Evolutionary conservation across 202 grass and related monocot species (phyloP).

Genomic region (Miscanthus sacchariflorus): DNA sequence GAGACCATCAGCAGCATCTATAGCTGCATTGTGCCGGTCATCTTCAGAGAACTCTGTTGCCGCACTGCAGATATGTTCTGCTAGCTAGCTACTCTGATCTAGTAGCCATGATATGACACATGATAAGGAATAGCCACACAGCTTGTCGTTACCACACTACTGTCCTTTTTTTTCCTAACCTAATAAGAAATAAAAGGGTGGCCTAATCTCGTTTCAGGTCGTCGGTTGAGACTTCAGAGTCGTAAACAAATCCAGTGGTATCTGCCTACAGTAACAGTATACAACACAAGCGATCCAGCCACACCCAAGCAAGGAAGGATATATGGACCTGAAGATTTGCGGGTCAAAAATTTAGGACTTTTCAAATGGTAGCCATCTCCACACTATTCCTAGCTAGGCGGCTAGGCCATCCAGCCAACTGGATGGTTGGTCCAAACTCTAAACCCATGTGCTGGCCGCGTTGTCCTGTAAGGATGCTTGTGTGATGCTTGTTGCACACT

Average conservation of each 20-base stretch:
- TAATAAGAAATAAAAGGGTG: not conserved
- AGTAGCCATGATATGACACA: not conserved
- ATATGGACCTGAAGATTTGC: not conserved
- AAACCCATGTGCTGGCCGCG: conserved; percentile 31
- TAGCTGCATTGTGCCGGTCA: conserved; percentile 13
- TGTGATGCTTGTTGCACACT: too few relatives aligned
- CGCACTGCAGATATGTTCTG: conserved; percentile 5
- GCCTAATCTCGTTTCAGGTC: conserved; percentile 5
- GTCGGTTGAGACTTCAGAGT: conserved; percentile 18
- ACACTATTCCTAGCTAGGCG: not conserved
- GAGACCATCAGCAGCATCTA: not conserved
- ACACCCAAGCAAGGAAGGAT: not conserved
- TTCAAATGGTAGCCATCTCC: conserved; percentile 20
- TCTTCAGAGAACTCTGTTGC: conserved; percentile 31
- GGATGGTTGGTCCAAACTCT: conserved; percentile 10
- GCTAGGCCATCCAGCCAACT: not conserved
- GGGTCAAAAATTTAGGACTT: conserved; percentile 4
- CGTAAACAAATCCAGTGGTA: conserved; percentile 17
- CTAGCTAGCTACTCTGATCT: not conserved
- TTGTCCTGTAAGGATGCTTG: conserved; percentile 16
- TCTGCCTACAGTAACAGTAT: conserved; percentile 1
- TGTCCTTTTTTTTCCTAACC: not conserved
- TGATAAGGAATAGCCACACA: not conserved
- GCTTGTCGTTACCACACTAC: not conserved
- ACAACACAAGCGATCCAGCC: too few relatives aligned